A percentile compares a stretch with the other conserved stretches of the same genome.
Conservation (phyloP, 2,329 filamentous ascomycete genomes). For the Saccharata proteae region DNA sequence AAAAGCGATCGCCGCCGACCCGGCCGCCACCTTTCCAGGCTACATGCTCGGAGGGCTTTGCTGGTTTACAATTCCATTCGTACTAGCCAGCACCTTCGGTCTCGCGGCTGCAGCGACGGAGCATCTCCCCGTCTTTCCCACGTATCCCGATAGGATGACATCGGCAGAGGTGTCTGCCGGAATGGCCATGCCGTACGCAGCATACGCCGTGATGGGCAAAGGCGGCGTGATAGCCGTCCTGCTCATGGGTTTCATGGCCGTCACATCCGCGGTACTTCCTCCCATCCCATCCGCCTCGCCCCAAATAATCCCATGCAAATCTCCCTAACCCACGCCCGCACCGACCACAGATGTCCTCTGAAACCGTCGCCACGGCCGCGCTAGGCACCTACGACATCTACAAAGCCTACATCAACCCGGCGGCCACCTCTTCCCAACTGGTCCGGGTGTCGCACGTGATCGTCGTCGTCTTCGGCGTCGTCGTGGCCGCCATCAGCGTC, state of each 20-base stretch:
- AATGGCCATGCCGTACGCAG: conserved; percentile 19
- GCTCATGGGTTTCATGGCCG: conserved; percentile 23
- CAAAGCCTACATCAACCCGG: conserved; percentile 29
- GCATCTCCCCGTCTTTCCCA: conserved; percentile 31
- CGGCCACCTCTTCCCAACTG: conserved; percentile 22
- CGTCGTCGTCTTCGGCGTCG: conserved; percentile 28
- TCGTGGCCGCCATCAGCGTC: conserved; percentile 26
- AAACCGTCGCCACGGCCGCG: conserved; percentile 29
- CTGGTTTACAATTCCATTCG: conserved; percentile 38
- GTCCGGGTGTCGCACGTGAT: conserved; percentile 29
- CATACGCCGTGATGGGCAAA: conserved; percentile 18
- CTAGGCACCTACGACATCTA: conserved; percentile 33
- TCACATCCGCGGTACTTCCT: conserved; percentile 17
- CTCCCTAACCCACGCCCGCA: not conserved
- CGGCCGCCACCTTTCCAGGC: conserved; percentile 3
- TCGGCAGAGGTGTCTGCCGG: conserved; percentile 18
- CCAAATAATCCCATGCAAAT: not conserved
- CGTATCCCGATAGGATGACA: conserved; percentile 23
- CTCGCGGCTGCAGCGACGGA: conserved; percentile 34
- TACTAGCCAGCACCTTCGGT: conserved; percentile 35
- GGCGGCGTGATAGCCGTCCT: conserved; percentile 19
- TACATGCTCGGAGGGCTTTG: conserved; percentile 32
- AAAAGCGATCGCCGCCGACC: conserved; percentile 7
- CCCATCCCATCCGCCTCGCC: conserved; percentile 12
- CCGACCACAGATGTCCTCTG: conserved; percentile 20